Evolutionary conservation across 306 rosid genomes (phyloP).

Genomic region (Lathyrus oleraceus): DNA sequence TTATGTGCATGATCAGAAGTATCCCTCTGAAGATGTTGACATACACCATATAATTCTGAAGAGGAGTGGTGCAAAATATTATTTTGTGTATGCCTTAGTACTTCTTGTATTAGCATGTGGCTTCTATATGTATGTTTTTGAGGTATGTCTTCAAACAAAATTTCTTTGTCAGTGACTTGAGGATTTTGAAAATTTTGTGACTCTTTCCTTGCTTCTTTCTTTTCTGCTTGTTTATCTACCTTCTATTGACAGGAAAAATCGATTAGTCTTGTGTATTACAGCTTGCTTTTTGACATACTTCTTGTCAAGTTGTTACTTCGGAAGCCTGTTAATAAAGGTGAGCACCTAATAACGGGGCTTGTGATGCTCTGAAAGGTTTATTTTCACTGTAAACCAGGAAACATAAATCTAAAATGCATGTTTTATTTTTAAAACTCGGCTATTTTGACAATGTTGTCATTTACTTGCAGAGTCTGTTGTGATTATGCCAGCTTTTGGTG

Average conservation of each 20-base stretch:
- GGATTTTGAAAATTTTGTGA: background rate
- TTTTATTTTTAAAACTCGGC: conserved; percentile 8
- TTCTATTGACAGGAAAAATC: conserved; percentile 56
- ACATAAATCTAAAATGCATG: conserved; percentile 4
- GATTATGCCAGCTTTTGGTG: conserved; percentile 90
- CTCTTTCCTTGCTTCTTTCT: background rate
- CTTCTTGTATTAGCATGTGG: conserved; percentile 55
- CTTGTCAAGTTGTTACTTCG: conserved; percentile 60
- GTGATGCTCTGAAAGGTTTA: conserved; percentile 17
- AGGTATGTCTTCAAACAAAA: conserved; percentile 41
- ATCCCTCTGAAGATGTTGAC: conserved; percentile 59
- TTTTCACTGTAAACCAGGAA: conserved; percentile 16
- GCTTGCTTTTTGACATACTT: conserved; percentile 55
- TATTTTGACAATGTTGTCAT: conserved; percentile 17
- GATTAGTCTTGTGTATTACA: conserved; percentile 50
- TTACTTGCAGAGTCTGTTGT: conserved; percentile 70
- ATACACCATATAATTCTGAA: conserved; percentile 61
- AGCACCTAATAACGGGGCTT: conserved; percentile 32
- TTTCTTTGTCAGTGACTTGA: background rate
- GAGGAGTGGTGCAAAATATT: conserved; percentile 45
- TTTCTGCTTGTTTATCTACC: conserved; percentile 14
- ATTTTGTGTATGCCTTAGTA: conserved; percentile 43
- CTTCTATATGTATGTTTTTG: conserved; percentile 44
- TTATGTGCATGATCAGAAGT: conserved; percentile 58
- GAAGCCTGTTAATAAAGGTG: conserved; percentile 72